Percentiles rank a stretch among this genome's conserved stretches.
phyloP scores from a whole-genome alignment of 176 grass and related monocot species.

The Oryza officinalis region DNA sequence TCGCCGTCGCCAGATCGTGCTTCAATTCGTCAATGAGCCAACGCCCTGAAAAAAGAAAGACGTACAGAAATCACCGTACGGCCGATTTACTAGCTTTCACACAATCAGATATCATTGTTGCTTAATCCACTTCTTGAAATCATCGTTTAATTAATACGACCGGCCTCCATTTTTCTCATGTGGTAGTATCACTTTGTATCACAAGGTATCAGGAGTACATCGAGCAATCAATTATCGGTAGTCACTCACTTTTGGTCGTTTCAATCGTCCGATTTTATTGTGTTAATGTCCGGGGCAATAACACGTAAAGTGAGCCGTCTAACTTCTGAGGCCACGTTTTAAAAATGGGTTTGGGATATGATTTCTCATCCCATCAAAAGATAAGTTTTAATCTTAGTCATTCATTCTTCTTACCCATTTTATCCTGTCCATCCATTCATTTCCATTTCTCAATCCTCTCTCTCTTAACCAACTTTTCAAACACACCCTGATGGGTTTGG shows the following conservation, averaged over 20 bases:
- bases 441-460: no score
- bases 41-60: not conserved
- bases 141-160: not conserved
- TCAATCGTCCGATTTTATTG: not conserved
- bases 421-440: no score
- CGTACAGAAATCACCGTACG: slow-evolving; percentile 4
- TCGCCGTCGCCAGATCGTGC: slow-evolving; percentile 19
- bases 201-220: not conserved
- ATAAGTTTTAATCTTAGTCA: no score
- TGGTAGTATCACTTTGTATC: not conserved
- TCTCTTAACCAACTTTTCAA: no score
- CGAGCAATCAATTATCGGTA: not conserved
- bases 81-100: not conserved
- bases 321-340: no score
- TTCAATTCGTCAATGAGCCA: not conserved
- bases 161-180: not conserved
- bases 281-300: not conserved
- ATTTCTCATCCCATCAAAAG: no score
- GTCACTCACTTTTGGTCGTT: not conserved
- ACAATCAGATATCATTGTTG: not conserved
- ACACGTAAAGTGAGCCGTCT: slow-evolving; percentile 16
- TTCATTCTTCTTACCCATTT: no score
- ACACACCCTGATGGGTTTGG: slow-evolving; percentile 31
- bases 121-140: not conserved
- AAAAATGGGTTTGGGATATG: no score